Base-by-base conservation (phyloP, 2,329 filamentous ascomycete species). In the Emergomyces orientalis region DNA sequence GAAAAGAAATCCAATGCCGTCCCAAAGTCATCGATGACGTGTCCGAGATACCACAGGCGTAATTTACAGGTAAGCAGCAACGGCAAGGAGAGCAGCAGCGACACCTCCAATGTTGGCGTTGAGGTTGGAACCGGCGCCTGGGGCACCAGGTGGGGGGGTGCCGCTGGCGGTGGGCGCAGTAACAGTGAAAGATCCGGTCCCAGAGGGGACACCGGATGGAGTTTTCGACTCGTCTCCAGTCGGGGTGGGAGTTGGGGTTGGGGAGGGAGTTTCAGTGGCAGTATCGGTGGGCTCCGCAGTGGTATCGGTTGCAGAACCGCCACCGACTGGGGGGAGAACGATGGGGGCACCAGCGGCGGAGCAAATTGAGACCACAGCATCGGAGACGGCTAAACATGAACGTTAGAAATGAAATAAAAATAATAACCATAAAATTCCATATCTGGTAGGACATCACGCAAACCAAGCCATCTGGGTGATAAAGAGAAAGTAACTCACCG, bases 41-140 rank as follows among this genome's bases (percentile, higher is more conserved):
- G 13, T 17, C 52, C 17, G 27, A 32, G 30, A 58, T 58, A n/a
- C n/a, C 55, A 30, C 32, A 22, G 13, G 43, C 4, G 17, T 61
- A 51, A 63, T 65, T 66, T 83, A 78, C 80, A 83, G 69, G 78
- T 81, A 65, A 51, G 68, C 71, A 66, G 70, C 72, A 45, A 69
- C 63, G 45, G 64, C 69, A 63, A 67, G 72, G 59, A 66, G 59
- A 65, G 63, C 61, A 59, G 68, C 63, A 60, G 67, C 66, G 51
- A 67, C 34, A 51, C 64, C 66, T 27, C 64, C 66, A 59, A 67
- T 51, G 62, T 60, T 65, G 60, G 62, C 59, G 37, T 59, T 43
- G 55, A 64, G 22, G 61, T 60, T 63, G 52, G 65, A 61, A 37
- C 60, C 66, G 41, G 63, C 64, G 59, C 64, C 65, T 14, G n/a